Base-by-base conservation (phyloP, 768 basidiomycete species). In the Rhodotorula babjevae region DNA sequence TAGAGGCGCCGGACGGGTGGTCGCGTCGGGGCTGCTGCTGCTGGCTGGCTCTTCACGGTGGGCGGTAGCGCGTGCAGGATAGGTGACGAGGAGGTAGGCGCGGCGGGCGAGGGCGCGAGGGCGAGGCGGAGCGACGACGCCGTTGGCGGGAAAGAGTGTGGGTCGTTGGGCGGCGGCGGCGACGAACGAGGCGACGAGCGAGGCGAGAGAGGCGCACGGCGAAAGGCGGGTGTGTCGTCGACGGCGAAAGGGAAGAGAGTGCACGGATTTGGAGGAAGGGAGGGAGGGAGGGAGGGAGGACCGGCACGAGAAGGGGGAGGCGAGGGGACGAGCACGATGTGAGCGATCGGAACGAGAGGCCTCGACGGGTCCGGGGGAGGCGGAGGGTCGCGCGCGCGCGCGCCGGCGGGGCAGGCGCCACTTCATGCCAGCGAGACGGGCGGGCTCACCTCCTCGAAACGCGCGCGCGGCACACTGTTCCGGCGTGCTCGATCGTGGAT, bases 241-340 rank as follows among this genome's bases (percentile, higher is more conserved):
- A 75, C 53, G 79, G 77, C 10, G 78, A 77, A 44, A 58, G n/a
- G n/a, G n/a, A n/a, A 50, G 69, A 61, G 36, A 40, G 59, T 58
- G 63, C 42, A 29, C 60, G 50, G 29, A 46, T 23, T 5, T 7
- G 8, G 53, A 63, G 62, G 33, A 29, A 33, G 31, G 50, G 44
- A 73, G 63, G 63, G 25, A 25, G 27, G 50, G 27, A 52, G 52
- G 69, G 50, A 62, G 66, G 42, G 69, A 76, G 70, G 76, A 9
- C 36, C 4, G 36, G 36, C 36, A 9, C 36, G 78, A 23, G 19
- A 19, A 52, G 55, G 53, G 47, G 14, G 55, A 55, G 42, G 29
- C 31, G 47, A 58, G 69, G 58, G 61, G 65, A 70, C 69, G 56
- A 53, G 23, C 50, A 52, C 50, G 50, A 52, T 52, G 50, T 52